Evolutionary conservation across 345 rosid genomes (phyloP).

Genomic region (Melaleuca quinquenervia): DNA sequence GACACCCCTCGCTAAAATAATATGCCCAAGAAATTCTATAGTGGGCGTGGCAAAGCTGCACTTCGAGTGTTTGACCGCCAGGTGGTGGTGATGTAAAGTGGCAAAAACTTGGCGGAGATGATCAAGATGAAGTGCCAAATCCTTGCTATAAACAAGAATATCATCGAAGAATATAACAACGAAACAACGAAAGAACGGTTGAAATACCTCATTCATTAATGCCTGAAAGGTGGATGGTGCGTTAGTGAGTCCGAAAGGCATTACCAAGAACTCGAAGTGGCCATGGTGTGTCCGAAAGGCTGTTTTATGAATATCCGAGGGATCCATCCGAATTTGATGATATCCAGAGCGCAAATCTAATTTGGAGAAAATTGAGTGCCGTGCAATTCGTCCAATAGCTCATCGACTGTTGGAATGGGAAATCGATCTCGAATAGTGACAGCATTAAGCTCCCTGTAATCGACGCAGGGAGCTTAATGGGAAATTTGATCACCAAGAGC

Average conservation of each 20-base stretch:
- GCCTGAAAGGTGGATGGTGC: not conserved
- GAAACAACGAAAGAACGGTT: not conserved
- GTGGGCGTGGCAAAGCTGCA: not conserved
- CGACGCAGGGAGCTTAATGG: no score
- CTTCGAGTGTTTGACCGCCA: no score
- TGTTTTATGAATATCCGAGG: no score
- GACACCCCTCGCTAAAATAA: not conserved
- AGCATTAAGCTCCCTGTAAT: no score
- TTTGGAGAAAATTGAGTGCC: not conserved
- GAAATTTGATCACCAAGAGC: no score
- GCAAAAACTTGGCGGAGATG: not conserved
- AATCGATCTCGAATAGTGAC: not conserved
- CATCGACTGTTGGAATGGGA: not conserved
- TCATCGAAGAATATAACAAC: not conserved
- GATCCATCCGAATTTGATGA: no score
- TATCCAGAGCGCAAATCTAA: no score
- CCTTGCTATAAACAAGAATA: not conserved
- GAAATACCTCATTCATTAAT: not conserved
- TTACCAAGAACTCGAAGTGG: not conserved
- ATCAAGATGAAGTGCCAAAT: not conserved
- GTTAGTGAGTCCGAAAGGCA: not conserved
- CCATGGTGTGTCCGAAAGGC: no score
- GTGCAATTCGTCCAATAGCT: not conserved
- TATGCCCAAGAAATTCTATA: not conserved
- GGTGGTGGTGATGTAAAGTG: not conserved